phyloP scores from a whole-genome alignment of 1,139 yeast species.

The Yamadazyma siamensis region DNA sequence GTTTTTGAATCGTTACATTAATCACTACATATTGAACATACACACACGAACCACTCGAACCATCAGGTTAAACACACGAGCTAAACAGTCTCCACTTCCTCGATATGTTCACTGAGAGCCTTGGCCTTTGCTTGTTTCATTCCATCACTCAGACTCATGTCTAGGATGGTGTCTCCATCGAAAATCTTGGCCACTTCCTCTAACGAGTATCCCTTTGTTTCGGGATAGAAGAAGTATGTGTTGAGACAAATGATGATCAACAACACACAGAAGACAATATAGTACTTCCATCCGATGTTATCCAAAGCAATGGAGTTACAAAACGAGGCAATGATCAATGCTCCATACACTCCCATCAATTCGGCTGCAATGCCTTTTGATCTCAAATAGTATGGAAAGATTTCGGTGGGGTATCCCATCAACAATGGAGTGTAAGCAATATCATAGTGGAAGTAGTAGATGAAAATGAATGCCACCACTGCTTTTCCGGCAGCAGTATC shows the following conservation, averaged over 20 bases:
- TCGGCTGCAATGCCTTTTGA: slow-evolving; percentile 36
- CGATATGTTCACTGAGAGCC: slow-evolving; percentile 4
- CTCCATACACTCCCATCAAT: slow-evolving; percentile 41
- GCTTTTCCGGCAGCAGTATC: slow-evolving; percentile 41
- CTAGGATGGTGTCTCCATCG: slow-evolving; percentile 7
- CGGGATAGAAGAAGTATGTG: slow-evolving; percentile 41
- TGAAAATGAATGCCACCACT: slow-evolving; percentile 47
- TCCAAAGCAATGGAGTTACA: slow-evolving; percentile 28
- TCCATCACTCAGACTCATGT: slow-evolving; percentile 1
- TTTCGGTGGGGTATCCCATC: slow-evolving; percentile 36
- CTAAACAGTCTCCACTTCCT: slow-evolving; percentile 3
- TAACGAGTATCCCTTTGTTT: slow-evolving; percentile 44
- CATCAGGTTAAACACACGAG: too few species aligned
- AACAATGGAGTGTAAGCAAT: slow-evolving; percentile 47
- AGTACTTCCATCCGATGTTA: slow-evolving; percentile 41
- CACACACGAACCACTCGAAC: too few species aligned
- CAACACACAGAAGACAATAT: slow-evolving; percentile 41
- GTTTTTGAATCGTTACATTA: too few species aligned
- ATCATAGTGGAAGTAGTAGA: slow-evolving; percentile 45
- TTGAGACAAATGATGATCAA: slow-evolving; percentile 34
- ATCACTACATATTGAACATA: too few species aligned
- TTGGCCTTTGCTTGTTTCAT: slow-evolving; percentile 1
- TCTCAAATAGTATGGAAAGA: slow-evolving; percentile 23
- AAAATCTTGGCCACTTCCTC: slow-evolving; percentile 33
- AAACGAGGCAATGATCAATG: slow-evolving; percentile 22